Percentiles rank a stretch among this genome's conserved stretches.
Evolutionary conservation across 768 basidiomycete species (phyloP).

Genomic region (Lactarius trivialis): DNA sequence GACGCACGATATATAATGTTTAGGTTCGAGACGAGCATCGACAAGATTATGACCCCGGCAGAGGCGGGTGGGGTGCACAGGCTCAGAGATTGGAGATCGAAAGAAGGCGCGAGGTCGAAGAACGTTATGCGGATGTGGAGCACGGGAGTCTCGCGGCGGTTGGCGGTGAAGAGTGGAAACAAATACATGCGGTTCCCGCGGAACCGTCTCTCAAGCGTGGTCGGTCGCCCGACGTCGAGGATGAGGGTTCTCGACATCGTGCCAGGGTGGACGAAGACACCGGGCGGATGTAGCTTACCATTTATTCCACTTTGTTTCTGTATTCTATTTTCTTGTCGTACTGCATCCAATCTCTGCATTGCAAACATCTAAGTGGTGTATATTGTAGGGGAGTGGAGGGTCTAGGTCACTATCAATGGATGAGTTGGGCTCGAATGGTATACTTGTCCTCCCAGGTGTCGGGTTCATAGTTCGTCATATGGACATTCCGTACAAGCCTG

Average conservation of each 20-base stretch:
- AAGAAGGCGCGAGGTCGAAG: conserved; percentile 75
- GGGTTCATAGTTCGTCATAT: conserved; percentile 46
- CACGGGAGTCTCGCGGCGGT: conserved; percentile 76
- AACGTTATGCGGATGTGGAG: conserved; percentile 75
- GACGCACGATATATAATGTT: not conserved
- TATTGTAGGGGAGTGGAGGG: not conserved
- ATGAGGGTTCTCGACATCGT: conserved; percentile 51
- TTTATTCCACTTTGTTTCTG: conserved; percentile 9
- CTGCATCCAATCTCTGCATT: not conserved
- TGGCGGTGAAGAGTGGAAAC: conserved; percentile 85
- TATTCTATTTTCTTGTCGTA: conserved; percentile 15
- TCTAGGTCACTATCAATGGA: conserved; percentile 37
- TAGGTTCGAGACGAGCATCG: conserved; percentile 89
- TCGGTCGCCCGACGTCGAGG: conserved; percentile 76
- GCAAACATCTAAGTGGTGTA: not conserved
- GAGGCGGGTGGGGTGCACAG: conserved; percentile 92
- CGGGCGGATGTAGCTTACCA: conserved; percentile 55
- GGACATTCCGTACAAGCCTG: conserved; percentile 53
- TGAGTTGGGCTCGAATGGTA: conserved; percentile 41
- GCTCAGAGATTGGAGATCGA: conserved; percentile 68
- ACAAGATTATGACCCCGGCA: conserved; percentile 93
- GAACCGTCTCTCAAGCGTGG: conserved; percentile 52
- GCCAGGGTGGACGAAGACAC: conserved; percentile 57
- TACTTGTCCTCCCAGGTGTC: conserved; percentile 35
- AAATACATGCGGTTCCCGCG: conserved; percentile 41